phyloP scores from a whole-genome alignment of 2,329 filamentous ascomycete genomes.

The Coniella lustricola region DNA sequence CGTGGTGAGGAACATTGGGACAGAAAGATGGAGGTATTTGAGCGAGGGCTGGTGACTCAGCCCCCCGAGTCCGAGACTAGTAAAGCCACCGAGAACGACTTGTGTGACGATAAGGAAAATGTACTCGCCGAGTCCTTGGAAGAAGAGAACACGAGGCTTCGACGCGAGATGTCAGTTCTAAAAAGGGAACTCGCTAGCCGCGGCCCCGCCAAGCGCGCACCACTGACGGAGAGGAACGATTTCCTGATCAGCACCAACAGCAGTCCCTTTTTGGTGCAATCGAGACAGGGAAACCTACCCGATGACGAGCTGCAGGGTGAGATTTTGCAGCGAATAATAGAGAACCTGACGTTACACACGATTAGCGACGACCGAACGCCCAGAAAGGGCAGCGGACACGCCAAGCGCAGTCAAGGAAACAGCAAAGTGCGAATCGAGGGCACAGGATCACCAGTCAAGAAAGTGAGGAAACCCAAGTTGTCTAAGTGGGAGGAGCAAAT shows the following conservation, averaged over 20 bases:
- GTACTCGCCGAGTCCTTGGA: slow-evolving; percentile 57
- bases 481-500: slow-evolving; percentile 40
- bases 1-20: slow-evolving; percentile 80
- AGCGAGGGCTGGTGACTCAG: slow-evolving; percentile 41
- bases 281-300: background rate
- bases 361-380: slow-evolving; percentile 13
- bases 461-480: slow-evolving; percentile 41
- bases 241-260: slow-evolving; percentile 21
- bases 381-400: slow-evolving; percentile 7
- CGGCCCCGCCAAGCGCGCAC: slow-evolving; percentile 55
- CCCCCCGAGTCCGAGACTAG: slow-evolving; percentile 39
- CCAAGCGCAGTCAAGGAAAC: slow-evolving; percentile 20
- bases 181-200: slow-evolving; percentile 58
- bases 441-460: slow-evolving; percentile 41
- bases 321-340: slow-evolving; percentile 40
- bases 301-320: slow-evolving; percentile 17
- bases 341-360: slow-evolving; percentile 41
- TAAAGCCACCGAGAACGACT: slow-evolving; percentile 32
- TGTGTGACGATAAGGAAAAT: slow-evolving; percentile 53
- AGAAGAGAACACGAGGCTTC: slow-evolving; percentile 63
- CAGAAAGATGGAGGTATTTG: slow-evolving; percentile 63
- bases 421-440: slow-evolving; percentile 13
- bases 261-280: slow-evolving; percentile 2
- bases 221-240: slow-evolving; percentile 49
- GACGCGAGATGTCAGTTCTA: slow-evolving; percentile 56